Evolutionary conservation across 208 protist genomes (phyloP).

Genomic region (Leishmania major): DNA sequence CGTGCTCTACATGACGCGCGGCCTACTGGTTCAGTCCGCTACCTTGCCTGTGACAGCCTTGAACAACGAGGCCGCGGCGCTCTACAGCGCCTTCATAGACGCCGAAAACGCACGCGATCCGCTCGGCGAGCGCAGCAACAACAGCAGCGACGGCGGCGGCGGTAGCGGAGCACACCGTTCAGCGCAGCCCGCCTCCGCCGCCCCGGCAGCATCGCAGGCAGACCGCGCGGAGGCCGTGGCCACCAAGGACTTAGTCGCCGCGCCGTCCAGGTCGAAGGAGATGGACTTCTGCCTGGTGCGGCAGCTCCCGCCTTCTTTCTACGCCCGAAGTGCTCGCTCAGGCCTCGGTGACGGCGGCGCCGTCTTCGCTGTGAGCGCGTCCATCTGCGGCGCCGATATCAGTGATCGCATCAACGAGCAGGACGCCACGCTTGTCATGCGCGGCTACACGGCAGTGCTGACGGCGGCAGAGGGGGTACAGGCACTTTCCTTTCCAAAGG

Average conservation of each 20-base stretch:
- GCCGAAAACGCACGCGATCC: not conserved
- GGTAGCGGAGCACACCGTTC: not conserved
- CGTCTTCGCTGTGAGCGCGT: conserved; percentile 34
- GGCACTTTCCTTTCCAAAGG: conserved; percentile 44
- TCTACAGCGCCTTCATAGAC: conserved; percentile 9
- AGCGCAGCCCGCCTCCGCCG: too few relatives aligned
- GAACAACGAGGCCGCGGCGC: conserved; percentile 7
- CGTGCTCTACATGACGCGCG: conserved; percentile 37
- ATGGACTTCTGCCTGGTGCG: conserved; percentile 38
- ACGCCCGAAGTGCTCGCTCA: not conserved
- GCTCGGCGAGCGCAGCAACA: not conserved
- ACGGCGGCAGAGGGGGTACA: conserved; percentile 33
- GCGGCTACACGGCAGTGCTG: conserved; percentile 34
- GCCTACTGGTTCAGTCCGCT: conserved; percentile 34
- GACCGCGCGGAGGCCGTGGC: not conserved
- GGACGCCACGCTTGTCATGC: conserved; percentile 23
- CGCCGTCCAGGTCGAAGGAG: not conserved
- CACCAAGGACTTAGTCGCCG: not conserved
- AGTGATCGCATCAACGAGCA: conserved; percentile 38
- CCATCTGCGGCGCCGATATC: conserved; percentile 47
- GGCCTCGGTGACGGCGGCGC: conserved; percentile 37
- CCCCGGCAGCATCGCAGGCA: not conserved
- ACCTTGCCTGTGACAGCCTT: conserved; percentile 31
- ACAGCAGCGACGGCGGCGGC: not conserved
- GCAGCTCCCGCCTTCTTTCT: conserved; percentile 23